Conservation (phyloP, 2,329 filamentous ascomycete species). For the Lasiodiplodia gonubiensis region DNA sequence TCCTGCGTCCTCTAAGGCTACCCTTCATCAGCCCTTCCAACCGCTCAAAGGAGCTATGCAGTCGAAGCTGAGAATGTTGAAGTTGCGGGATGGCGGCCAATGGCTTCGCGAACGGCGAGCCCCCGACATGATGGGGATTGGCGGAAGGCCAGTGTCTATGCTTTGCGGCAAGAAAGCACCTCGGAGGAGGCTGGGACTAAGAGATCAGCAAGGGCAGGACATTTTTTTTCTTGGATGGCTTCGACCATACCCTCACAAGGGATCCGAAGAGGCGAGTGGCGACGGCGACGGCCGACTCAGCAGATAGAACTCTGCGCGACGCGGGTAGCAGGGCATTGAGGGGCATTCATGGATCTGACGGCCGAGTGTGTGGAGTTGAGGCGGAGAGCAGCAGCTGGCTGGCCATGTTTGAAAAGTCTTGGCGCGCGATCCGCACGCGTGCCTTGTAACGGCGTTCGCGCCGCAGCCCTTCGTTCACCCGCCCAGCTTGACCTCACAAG, state of each 20-base stretch:
- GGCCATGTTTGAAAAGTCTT: conserved; percentile 10
- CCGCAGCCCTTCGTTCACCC: background rate
- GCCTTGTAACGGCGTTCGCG: conserved; percentile 6
- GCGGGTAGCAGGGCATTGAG: conserved; percentile 20
- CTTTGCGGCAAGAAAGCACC: background rate
- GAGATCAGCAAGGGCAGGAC: background rate
- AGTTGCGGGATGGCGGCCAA: background rate
- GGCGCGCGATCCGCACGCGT: conserved; percentile 6
- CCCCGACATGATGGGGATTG: background rate
- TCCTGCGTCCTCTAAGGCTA: too few species aligned
- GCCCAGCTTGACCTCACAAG: conserved; percentile 19
- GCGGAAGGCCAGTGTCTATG: background rate
- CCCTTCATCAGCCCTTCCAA: background rate
- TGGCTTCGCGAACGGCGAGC: background rate
- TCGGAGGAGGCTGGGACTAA: background rate
- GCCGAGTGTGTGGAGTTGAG: background rate
- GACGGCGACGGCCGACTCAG: background rate
- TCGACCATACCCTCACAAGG: background rate
- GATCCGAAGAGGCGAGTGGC: background rate
- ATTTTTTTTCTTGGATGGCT: background rate
- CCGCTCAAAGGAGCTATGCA: background rate
- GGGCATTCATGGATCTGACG: conserved; percentile 25
- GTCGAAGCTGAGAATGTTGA: background rate
- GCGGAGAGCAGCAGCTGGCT: background rate
- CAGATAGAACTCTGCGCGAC: conserved; percentile 15